Percentiles rank a stretch among this genome's conserved stretches.
Conservation (phyloP, 192 early-diverging fungal genomes). For the Umbelopsis sp. region DNA sequence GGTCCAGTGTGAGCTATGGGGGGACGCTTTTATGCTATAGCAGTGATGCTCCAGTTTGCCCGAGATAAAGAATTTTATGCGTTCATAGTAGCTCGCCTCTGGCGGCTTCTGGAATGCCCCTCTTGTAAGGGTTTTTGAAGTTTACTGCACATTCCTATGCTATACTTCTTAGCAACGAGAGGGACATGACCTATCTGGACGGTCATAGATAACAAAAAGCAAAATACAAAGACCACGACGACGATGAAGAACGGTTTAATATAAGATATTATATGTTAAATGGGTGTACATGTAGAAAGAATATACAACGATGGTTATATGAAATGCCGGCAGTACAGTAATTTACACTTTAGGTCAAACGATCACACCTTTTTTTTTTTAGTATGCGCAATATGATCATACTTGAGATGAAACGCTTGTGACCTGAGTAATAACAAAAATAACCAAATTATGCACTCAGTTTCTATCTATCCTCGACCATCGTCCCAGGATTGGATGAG, state of each 20-base stretch:
- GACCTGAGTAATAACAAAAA: background rate
- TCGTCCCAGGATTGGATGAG: too few relatives aligned
- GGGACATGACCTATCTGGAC: background rate
- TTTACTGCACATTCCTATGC: background rate
- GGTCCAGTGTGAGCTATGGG: background rate
- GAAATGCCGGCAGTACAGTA: background rate
- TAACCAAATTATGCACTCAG: too few relatives aligned
- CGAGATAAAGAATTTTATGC: background rate
- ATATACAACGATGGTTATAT: background rate
- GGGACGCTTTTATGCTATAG: background rate
- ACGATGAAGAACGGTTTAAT: too few relatives aligned
- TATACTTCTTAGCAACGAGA: slow-evolving; percentile 3
- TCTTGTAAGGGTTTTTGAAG: background rate
- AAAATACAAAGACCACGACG: too few relatives aligned
- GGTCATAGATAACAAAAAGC: background rate
- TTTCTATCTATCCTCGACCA: too few relatives aligned
- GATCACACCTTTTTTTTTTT: background rate
- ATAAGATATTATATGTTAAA: too few relatives aligned
- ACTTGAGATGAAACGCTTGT: background rate
- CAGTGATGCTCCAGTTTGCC: slow-evolving; percentile 13
- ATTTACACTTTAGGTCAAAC: background rate
- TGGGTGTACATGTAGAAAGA: too few relatives aligned
- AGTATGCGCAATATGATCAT: background rate
- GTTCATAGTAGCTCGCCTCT: background rate
- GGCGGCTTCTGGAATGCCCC: background rate